Conservation (phyloP, 352 stramenopile genomes). For the Phytophthora niederhauseri region DNA sequence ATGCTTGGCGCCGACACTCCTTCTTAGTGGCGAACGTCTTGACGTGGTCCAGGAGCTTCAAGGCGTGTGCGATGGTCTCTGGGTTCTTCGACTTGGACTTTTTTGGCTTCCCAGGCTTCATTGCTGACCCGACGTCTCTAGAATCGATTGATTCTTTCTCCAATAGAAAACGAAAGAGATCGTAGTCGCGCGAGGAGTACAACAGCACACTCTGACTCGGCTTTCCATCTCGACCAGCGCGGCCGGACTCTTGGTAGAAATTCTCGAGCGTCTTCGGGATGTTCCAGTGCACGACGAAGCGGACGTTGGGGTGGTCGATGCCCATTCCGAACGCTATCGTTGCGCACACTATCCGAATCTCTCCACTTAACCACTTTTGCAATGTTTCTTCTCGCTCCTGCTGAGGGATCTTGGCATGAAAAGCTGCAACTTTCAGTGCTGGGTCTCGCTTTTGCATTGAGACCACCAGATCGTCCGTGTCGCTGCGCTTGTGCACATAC, state of each 20-base stretch:
- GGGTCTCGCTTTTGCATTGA: conserved; percentile 35
- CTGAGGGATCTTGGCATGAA: conserved; percentile 58
- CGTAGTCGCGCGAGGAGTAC: conserved; percentile 63
- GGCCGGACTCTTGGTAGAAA: conserved; percentile 97
- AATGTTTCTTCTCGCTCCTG: conserved; percentile 47
- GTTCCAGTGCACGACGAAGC: conserved; percentile 92
- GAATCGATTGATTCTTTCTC: conserved; percentile 35
- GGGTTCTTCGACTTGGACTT: conserved; percentile 11
- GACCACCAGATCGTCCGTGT: conserved; percentile 53
- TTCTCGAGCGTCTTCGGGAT: conserved; percentile 92
- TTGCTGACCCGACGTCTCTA: not conserved
- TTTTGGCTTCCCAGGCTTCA: conserved; percentile 1
- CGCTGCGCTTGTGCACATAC: conserved; percentile 63
- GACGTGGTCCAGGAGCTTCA: conserved; percentile 45
- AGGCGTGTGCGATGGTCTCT: conserved; percentile 26
- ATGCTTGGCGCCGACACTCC: conserved; percentile 53
- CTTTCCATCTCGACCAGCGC: conserved; percentile 94
- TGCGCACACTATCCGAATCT: conserved; percentile 85
- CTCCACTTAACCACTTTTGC: conserved; percentile 49
- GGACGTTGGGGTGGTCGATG: conserved; percentile 92
- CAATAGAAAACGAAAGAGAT: conserved; percentile 54
- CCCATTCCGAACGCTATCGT: conserved; percentile 95
- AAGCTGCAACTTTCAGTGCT: conserved; percentile 43
- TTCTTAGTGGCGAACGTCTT: conserved; percentile 53
- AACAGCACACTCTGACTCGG: conserved; percentile 87